A percentile compares a stretch with the other conserved stretches of the same genome.
Evolutionary conservation across 805 yeast species (phyloP).

Genomic region (Wickerhamomyces chaumierensis): DNA sequence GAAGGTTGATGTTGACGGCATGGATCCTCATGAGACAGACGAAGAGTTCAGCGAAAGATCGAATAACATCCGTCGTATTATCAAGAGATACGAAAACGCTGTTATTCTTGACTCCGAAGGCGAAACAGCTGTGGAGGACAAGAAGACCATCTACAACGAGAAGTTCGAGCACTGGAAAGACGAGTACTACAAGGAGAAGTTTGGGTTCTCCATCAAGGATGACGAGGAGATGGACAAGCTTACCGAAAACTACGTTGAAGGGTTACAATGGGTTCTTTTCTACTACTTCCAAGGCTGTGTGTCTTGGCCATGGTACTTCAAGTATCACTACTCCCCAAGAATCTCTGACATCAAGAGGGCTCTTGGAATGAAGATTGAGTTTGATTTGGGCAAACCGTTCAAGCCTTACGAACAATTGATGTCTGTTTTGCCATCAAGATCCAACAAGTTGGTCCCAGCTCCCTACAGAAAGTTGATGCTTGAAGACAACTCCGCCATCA

Average conservation of each 20-base stretch:
- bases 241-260: slow-evolving; percentile 79
- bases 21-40: slow-evolving; percentile 52
- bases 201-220: slow-evolving; percentile 52
- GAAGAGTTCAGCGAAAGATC: slow-evolving; percentile 52
- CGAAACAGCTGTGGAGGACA: slow-evolving; percentile 33
- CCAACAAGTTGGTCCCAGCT: slow-evolving; percentile 65
- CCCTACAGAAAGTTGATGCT: slow-evolving; percentile 76
- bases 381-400: slow-evolving; percentile 70
- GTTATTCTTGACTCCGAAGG: slow-evolving; percentile 44
- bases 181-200: slow-evolving; percentile 72
- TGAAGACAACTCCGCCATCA: slow-evolving; percentile 75
- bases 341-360: slow-evolving; percentile 79
- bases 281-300: slow-evolving; percentile 87
- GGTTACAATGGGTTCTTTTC: slow-evolving; percentile 91
- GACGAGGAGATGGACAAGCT: slow-evolving; percentile 48
- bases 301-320: slow-evolving; percentile 94
- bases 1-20: slow-evolving; percentile 63
- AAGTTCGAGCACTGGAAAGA: slow-evolving; percentile 80
- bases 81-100: slow-evolving; percentile 59
- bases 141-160: slow-evolving; percentile 54
- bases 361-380: slow-evolving; percentile 47
- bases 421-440: slow-evolving; percentile 95
- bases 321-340: slow-evolving; percentile 88
- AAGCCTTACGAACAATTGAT: slow-evolving; percentile 90
- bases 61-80: slow-evolving; percentile 35